phyloP scores from a whole-genome alignment of 2,329 filamentous ascomycete species.

The Emmonsiellopsis sp. region DNA sequence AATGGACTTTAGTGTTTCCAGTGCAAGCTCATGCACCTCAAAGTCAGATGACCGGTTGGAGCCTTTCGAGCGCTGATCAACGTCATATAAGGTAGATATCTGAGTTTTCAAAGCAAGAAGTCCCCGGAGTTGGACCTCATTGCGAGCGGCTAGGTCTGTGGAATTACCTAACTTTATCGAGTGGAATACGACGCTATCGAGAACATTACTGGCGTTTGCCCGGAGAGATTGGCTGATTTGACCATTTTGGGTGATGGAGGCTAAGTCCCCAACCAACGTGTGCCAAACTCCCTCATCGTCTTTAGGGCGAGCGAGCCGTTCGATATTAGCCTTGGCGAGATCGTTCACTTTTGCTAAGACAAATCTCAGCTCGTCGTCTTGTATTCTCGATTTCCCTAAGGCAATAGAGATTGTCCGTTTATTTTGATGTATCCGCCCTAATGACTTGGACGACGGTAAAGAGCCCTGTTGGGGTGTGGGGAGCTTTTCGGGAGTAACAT shows the following conservation, averaged over 20 bases:
- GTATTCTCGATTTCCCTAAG: constrained; percentile 30
- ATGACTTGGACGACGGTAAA: constrained; percentile 16
- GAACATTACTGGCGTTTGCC: constrained; percentile 51
- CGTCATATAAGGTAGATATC: constrained; percentile 48
- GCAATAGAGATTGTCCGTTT: constrained; percentile 32
- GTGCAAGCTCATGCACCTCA: constrained; percentile 68
- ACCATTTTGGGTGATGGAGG: constrained; percentile 33
- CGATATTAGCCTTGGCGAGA: constrained; percentile 63
- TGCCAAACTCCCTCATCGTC: constrained; percentile 68
- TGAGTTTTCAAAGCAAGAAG: constrained; percentile 57
- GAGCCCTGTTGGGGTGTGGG: constrained; percentile 33
- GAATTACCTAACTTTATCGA: constrained; percentile 32
- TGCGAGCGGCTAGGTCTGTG: constrained; percentile 38
- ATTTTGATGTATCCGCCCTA: constrained; percentile 25
- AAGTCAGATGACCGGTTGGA: constrained; percentile 56
- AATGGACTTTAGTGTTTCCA: constrained; percentile 72
- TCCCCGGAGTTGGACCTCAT: constrained; percentile 61
- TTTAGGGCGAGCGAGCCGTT: constrained; percentile 59
- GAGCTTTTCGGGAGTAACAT: constrained; percentile 41
- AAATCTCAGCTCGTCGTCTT: constrained; percentile 37
- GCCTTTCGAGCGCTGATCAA: constrained; percentile 45
- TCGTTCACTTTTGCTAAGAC: constrained; percentile 66
- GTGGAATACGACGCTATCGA: constrained; percentile 37
- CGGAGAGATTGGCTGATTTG: constrained; percentile 30
- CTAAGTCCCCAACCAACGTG: constrained; percentile 49